A percentile compares a stretch with the other conserved stretches of the same genome.
phyloP scores from a whole-genome alignment of 192 early-diverging fungal genomes.

The Gaertneriomyces semiglobifer region DNA sequence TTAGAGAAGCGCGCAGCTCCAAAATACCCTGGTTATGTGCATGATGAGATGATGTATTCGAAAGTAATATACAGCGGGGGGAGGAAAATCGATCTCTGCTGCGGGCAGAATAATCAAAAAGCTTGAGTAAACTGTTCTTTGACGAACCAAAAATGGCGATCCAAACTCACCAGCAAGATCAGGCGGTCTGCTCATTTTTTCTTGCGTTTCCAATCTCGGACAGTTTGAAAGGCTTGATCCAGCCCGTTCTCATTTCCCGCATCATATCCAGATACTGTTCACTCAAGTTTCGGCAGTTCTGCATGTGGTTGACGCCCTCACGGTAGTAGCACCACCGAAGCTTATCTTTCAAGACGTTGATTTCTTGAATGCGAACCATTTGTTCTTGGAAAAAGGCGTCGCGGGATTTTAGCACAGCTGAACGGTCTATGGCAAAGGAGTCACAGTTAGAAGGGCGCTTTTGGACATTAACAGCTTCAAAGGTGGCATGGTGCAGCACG shows the following conservation, averaged over 20 bases:
- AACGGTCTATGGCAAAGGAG: constrained; percentile 25
- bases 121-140: too few species aligned
- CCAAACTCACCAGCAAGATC: too few species aligned
- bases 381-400: constrained; percentile 80
- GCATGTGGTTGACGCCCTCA: constrained; percentile 90
- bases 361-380: constrained; percentile 89
- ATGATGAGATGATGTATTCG: too few species aligned
- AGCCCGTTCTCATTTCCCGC: constrained; percentile 30
- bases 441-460: neutral
- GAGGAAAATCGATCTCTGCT: too few species aligned
- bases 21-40: too few species aligned
- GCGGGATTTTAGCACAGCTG: constrained; percentile 64
- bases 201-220: neutral
- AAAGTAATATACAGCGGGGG: too few species aligned
- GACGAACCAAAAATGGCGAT: too few species aligned
- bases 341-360: constrained; percentile 77
- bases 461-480: neutral
- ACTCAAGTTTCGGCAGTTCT: constrained; percentile 83
- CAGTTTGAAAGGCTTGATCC: constrained; percentile 26
- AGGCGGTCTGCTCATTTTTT: neutral
- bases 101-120: too few species aligned
- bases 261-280: constrained; percentile 72
- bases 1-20: too few species aligned
- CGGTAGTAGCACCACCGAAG: constrained; percentile 86
- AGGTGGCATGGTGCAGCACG: neutral